Conservation (phyloP, 768 basidiomycete species). For the Calocybe indica region DNA sequence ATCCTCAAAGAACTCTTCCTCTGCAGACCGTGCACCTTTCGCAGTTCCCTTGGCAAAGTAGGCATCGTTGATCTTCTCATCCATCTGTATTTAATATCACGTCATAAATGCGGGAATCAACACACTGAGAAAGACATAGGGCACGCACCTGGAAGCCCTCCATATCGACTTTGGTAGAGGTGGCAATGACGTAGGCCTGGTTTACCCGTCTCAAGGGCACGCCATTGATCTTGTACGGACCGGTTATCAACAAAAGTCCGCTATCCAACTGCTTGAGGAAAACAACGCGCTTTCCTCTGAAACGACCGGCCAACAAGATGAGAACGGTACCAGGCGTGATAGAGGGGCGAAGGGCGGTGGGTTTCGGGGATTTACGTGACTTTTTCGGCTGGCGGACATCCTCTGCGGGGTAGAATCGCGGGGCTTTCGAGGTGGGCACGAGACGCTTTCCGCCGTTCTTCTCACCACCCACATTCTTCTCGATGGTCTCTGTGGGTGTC, state of each 20-base stretch:
- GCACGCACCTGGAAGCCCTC: conserved; percentile 61
- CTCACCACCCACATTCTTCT: conserved; percentile 81
- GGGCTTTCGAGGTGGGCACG: conserved; percentile 79
- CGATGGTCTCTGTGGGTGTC: conserved; percentile 56
- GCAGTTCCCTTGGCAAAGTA: conserved; percentile 83
- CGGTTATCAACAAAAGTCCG: conserved; percentile 91
- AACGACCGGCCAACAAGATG: conserved; percentile 95
- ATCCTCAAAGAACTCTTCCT: conserved; percentile 95
- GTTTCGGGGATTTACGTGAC: conserved; percentile 81
- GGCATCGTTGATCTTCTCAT: conserved; percentile 87
- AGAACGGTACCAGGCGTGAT: conserved; percentile 94
- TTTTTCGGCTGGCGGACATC: conserved; percentile 90
- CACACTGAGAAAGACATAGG: background rate
- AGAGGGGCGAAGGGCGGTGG: conserved; percentile 72
- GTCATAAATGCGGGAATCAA: background rate
- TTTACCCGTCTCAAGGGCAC: conserved; percentile 97
- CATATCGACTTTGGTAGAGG: conserved; percentile 89
- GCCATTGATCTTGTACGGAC: conserved; percentile 97
- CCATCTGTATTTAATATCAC: conserved; percentile 43
- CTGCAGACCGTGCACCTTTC: conserved; percentile 73
- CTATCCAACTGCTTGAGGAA: conserved; percentile 94
- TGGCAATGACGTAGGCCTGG: conserved; percentile 98
- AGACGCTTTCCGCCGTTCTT: conserved; percentile 89
- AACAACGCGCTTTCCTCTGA: conserved; percentile 97
- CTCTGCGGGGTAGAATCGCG: conserved; percentile 93